Conservation (phyloP, 78 protist genomes). For the Capsaspora owczarzaki region DNA sequence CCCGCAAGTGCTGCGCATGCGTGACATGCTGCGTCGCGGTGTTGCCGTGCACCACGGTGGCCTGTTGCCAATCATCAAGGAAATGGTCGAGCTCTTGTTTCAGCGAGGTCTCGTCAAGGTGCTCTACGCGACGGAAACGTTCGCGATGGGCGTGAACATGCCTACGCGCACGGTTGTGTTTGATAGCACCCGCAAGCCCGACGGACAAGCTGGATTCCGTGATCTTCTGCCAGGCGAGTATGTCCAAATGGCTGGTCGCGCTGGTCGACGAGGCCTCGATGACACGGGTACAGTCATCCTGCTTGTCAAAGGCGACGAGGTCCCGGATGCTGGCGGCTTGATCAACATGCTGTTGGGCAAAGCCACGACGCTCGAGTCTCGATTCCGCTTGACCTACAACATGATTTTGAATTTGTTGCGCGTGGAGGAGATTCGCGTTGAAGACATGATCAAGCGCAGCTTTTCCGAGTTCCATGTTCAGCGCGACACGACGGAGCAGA, state of each 20-base stretch:
- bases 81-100: slow-evolving; percentile 83
- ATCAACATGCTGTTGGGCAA: slow-evolving; percentile 52
- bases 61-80: slow-evolving; percentile 89
- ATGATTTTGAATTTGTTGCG: slow-evolving; percentile 82
- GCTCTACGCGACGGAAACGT: slow-evolving; percentile 97
- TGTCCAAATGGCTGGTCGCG: slow-evolving; percentile 95
- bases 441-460: slow-evolving; percentile 12
- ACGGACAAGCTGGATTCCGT: slow-evolving; percentile 52
- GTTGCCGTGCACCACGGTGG: slow-evolving; percentile 97
- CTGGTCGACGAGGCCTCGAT: slow-evolving; percentile 95
- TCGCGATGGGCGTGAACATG: slow-evolving; percentile 99
- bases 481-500: neutral
- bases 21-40: slow-evolving; percentile 66
- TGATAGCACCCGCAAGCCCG: slow-evolving; percentile 64
- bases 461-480: slow-evolving; percentile 28
- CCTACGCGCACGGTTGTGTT: slow-evolving; percentile 95
- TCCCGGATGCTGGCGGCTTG: slow-evolving; percentile 32
- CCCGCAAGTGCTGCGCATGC: slow-evolving; percentile 46
- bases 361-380: slow-evolving; percentile 50
- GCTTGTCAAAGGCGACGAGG: neutral
- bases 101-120: neutral
- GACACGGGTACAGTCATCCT: slow-evolving; percentile 80
- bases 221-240: slow-evolving; percentile 65
- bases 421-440: slow-evolving; percentile 36
- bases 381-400: slow-evolving; percentile 84